Percentiles rank a stretch among this genome's conserved stretches.
Conservation (phyloP, 2,329 filamentous ascomycete species). For the Alternaria ethzedia region DNA sequence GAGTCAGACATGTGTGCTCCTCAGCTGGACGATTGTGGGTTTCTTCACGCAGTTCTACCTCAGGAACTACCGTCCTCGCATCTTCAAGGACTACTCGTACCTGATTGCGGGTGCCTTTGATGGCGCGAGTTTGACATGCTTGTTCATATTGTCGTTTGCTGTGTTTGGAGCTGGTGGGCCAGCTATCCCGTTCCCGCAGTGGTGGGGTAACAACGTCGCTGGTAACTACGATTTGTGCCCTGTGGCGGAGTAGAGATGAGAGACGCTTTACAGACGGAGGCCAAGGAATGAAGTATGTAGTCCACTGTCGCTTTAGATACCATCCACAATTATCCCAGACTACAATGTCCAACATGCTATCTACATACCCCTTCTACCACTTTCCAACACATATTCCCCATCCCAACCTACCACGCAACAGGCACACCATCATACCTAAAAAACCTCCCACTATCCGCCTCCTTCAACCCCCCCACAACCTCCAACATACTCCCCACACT, state of each 20-base stretch:
- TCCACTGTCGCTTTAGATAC: neutral
- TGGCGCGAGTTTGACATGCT: conserved; percentile 16
- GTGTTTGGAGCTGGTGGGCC: conserved; percentile 21
- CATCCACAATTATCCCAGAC: neutral
- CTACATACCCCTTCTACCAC: neutral
- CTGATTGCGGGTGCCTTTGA: conserved; percentile 21
- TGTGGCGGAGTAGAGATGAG: conserved; percentile 7
- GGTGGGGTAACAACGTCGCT: conserved; percentile 23
- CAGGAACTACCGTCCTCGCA: conserved; percentile 21
- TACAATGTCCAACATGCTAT: neutral
- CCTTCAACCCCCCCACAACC: conserved; percentile 38
- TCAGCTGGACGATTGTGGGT: conserved; percentile 21
- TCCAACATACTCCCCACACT: conserved; percentile 51
- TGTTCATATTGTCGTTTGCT: conserved; percentile 22
- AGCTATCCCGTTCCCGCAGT: conserved; percentile 14
- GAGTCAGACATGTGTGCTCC: conserved; percentile 16
- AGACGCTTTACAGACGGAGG: neutral
- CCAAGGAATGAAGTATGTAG: neutral
- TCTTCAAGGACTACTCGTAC: conserved; percentile 26
- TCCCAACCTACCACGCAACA: conserved; percentile 40
- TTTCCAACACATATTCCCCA: neutral
- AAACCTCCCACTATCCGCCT: conserved; percentile 47
- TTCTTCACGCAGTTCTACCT: conserved; percentile 24
- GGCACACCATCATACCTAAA: conserved; percentile 45
- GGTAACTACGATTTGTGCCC: conserved; percentile 23